phyloP scores from a whole-genome alignment of 805 yeast species.

The Saccharomycopsis sp. region DNA sequence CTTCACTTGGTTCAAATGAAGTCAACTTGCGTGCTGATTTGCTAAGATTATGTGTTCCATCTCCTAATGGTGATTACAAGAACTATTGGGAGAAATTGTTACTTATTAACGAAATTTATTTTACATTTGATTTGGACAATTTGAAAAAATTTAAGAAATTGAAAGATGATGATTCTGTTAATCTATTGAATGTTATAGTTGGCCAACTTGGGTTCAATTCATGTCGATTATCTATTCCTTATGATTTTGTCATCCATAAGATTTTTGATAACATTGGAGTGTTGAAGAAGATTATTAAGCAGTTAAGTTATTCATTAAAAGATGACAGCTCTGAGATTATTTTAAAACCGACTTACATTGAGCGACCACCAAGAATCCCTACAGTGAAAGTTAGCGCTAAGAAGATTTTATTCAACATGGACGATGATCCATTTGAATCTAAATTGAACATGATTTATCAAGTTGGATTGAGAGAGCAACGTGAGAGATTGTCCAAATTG shows the following conservation, averaged over 20 bases:
- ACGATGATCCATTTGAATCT: constrained; percentile 86
- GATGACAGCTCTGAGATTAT: constrained; percentile 33
- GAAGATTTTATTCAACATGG: constrained; percentile 57
- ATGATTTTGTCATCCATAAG: constrained; percentile 65
- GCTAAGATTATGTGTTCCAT: constrained; percentile 42
- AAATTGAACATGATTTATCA: constrained; percentile 59
- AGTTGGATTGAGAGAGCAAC: constrained; percentile 62
- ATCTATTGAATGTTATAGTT: constrained; percentile 22
- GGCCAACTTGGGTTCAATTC: constrained; percentile 32
- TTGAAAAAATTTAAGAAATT: constrained; percentile 5
- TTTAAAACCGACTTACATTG: constrained; percentile 34
- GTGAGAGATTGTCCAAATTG: constrained; percentile 34
- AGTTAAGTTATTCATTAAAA: constrained; percentile 45
- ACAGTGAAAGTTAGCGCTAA: constrained; percentile 47
- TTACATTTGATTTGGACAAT: constrained; percentile 2
- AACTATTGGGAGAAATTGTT: constrained; percentile 45
- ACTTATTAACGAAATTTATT: constrained; percentile 27
- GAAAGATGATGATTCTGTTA: constrained; percentile 15
- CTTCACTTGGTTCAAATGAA: constrained; percentile 23
- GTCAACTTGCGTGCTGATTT: constrained; percentile 28
- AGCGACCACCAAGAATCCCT: constrained; percentile 45
- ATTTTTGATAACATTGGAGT: constrained; percentile 76
- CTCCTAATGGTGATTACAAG: constrained; percentile 41
- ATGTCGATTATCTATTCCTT: constrained; percentile 57
- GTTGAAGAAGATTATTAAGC: constrained; percentile 57